Evolutionary conservation across 148 eudicot species (phyloP), one percentile per base, ranked within the genome.

Genomic region (Rhododendron williamsianum): DNA sequence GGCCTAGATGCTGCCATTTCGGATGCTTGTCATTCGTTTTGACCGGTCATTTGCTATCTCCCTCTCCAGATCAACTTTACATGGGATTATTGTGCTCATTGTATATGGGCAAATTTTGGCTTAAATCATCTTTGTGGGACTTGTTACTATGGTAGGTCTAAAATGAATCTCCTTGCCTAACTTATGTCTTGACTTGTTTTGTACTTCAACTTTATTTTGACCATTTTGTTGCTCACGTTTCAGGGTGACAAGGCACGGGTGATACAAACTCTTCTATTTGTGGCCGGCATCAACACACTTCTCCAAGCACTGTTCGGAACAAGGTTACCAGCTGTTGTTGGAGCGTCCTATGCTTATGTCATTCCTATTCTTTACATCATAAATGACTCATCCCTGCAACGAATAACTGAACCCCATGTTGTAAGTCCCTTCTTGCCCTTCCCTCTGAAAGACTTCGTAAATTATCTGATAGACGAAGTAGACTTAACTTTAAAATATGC

Each of bases 191-290:
- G n/a, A 63, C 35, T 27, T 81, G 84, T 81, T 60, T 41, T 41
- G 36, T n/a, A 16, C 67, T 69, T 27, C 25, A 15, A 45, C 18
- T 16, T 78, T 38, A 15, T 23, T 78, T 58, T 58, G 74, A 60
- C 30, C 41, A 78, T 86, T 54, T 87, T 60, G 77, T 80, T 84
- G 79, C 67, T 87, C 18, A 52, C 77, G 36, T 85, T 85, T 41
- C 91, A 97, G 99, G 99, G 99, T 45, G 99, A 97, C 89, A 97
- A 97, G 90, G 99, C 97, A 87, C 94, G 95, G 82, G 99, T 97
- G 74, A 93, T 97, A 81, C 98, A 97, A 88, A 95, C 99, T 65
- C 90, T 95, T 84, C 92, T 97, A 25, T 97, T 97, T 89, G 99
- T 97, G 79, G 91, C 97, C 54, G 99, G 99, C 81, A 89, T 97